phyloP scores from a whole-genome alignment of 805 yeast genomes.

The Yamadazyma sp. region DNA sequence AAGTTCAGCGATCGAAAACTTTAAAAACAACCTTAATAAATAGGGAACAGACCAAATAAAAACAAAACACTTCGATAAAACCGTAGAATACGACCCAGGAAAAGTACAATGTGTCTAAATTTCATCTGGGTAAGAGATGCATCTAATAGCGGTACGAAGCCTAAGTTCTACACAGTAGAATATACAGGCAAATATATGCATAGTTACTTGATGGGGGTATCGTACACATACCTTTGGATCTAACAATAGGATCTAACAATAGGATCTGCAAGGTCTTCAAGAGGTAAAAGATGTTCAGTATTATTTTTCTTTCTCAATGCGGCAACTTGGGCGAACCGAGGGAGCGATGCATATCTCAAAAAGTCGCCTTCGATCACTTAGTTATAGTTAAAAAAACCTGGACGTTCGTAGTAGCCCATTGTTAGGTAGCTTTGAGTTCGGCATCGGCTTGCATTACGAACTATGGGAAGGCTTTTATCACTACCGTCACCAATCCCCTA shows the following conservation, averaged over 20 bases:
- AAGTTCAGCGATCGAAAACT: background rate
- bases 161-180: background rate
- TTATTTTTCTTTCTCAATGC: background rate
- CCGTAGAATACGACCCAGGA: slow-evolving; percentile 1
- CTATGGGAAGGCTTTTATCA: no score
- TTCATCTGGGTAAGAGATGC: background rate
- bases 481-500: no score
- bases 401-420: no score
- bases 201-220: background rate
- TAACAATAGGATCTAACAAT: background rate
- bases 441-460: no score
- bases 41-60: background rate
- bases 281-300: background rate
- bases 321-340: no score
- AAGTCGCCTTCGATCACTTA: no score
- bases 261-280: slow-evolving; percentile 1
- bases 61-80: background rate
- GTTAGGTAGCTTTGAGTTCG: no score
- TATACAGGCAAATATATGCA: background rate
- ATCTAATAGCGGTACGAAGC: background rate
- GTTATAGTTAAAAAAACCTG: no score
- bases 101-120: background rate
- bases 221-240: slow-evolving; percentile 1
- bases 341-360: no score
- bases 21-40: background rate